Percentiles rank a stretch among this genome's conserved stretches.
phyloP scores from a whole-genome alignment of 1,284 basidiomycete species.

The Ceratobasidium sp. region DNA sequence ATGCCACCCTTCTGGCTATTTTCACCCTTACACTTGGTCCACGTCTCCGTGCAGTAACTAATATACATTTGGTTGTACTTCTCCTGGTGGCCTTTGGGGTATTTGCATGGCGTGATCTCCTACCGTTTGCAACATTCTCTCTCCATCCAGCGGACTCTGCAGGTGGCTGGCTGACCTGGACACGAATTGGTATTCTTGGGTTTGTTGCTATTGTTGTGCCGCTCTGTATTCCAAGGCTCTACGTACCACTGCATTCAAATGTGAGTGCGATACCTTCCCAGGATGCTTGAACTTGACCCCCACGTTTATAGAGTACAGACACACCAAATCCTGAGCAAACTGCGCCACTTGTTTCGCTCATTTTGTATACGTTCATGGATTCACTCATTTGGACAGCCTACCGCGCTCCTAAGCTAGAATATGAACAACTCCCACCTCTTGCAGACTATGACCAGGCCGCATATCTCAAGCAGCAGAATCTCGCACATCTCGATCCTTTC shows the following conservation, averaged over 20 bases:
- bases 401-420: conserved; percentile 47
- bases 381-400: conserved; percentile 54
- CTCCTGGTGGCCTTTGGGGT: conserved; percentile 48
- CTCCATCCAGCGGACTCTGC: conserved; percentile 40
- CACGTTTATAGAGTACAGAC: conserved; percentile 33
- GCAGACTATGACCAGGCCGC: conserved; percentile 49
- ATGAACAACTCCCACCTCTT: conserved; percentile 49
- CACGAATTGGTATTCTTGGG: conserved; percentile 46
- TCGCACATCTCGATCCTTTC: conserved; percentile 47
- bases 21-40: conserved; percentile 29
- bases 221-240: conserved; percentile 48
- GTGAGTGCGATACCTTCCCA: conserved; percentile 50
- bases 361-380: conserved; percentile 57
- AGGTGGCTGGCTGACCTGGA: conserved; percentile 50
- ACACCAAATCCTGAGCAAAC: conserved; percentile 60
- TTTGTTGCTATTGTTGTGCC: conserved; percentile 50
- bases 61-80: conserved; percentile 46
- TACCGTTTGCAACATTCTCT: conserved; percentile 48
- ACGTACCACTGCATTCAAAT: conserved; percentile 50
- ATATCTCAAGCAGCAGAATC: conserved; percentile 29
- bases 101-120: conserved; percentile 47
- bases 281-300: neutral
- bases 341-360: conserved; percentile 56
- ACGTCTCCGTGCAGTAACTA: neutral
- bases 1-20: conserved; percentile 45